Conservation (phyloP, 2,329 filamentous ascomycete species). For the Scytalidium lignicola region DNA sequence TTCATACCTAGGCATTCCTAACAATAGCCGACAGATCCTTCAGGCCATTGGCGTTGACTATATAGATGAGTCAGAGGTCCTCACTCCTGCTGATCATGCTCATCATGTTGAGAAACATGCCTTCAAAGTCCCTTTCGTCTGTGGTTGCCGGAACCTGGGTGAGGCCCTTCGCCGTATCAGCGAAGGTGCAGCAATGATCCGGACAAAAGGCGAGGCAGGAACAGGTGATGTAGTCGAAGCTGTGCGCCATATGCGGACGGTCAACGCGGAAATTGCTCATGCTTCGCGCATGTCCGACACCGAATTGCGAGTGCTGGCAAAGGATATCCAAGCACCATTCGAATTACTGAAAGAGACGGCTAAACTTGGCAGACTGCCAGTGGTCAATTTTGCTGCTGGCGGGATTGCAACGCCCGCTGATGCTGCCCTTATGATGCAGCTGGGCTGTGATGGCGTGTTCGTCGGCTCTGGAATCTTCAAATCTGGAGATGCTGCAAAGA, state of each 20-base stretch:
- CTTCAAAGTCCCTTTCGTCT: constrained; percentile 88
- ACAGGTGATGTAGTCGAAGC: constrained; percentile 97
- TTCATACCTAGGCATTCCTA: not conserved
- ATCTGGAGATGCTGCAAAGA: constrained; percentile 81
- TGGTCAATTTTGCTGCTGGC: constrained; percentile 98
- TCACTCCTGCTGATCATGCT: constrained; percentile 86
- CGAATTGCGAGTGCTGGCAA: constrained; percentile 72
- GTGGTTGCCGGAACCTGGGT: constrained; percentile 89
- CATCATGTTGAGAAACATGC: constrained; percentile 87
- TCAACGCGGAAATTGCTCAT: constrained; percentile 74
- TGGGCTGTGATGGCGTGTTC: constrained; percentile 96
- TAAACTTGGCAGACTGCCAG: constrained; percentile 79
- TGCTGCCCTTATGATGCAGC: constrained; percentile 97
- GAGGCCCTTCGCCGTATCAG: constrained; percentile 87
- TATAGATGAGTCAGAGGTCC: constrained; percentile 96
- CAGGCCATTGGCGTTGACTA: constrained; percentile 94
- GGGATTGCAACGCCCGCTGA: constrained; percentile 98
- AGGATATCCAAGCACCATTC: constrained; percentile 74
- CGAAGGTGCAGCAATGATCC: constrained; percentile 97
- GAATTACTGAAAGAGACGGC: constrained; percentile 81
- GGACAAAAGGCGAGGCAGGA: constrained; percentile 96
- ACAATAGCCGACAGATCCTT: constrained; percentile 61
- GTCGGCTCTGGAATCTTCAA: constrained; percentile 98
- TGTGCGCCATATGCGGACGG: constrained; percentile 90
- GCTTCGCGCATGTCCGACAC: constrained; percentile 62